Evolutionary conservation across 2,329 filamentous ascomycete species (phyloP).

Genomic region (Trichophyton mentagrophytes): DNA sequence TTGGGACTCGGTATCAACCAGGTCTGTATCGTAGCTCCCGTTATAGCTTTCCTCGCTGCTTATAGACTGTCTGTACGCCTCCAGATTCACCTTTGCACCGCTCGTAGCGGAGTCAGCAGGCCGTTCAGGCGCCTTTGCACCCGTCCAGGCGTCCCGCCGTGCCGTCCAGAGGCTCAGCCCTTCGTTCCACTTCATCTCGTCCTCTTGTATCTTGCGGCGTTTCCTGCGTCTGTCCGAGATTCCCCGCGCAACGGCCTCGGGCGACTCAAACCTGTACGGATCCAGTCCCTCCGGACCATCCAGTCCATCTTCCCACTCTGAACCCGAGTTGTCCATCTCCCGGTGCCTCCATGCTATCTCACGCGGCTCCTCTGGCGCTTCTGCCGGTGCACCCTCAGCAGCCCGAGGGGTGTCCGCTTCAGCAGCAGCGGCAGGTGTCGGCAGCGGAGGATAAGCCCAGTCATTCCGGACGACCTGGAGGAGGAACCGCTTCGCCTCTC

Average conservation of each 20-base stretch:
- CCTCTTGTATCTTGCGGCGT: constrained; percentile 45
- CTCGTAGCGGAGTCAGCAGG: not conserved
- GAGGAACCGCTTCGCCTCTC: constrained; percentile 30
- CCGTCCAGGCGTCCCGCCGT: constrained; percentile 73
- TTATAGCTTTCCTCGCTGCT: constrained; percentile 13
- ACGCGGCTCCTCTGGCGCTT: not conserved
- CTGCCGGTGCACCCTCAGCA: not conserved
- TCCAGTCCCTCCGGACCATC: constrained; percentile 10
- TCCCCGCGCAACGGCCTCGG: constrained; percentile 29
- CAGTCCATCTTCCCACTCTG: constrained; percentile 7
- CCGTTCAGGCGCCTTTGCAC: constrained; percentile 38
- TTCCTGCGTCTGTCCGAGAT: constrained; percentile 42
- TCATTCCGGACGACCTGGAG: constrained; percentile 31
- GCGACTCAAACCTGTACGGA: constrained; percentile 29
- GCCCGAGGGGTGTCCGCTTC: not conserved
- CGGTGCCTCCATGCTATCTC: constrained; percentile 14
- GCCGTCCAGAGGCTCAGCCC: constrained; percentile 69
- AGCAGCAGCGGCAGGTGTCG: too few species aligned
- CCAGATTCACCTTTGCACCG: not conserved
- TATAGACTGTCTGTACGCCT: not conserved
- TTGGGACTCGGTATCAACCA: constrained; percentile 3
- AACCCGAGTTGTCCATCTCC: constrained; percentile 13
- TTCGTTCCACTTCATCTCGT: constrained; percentile 64
- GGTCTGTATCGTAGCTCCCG: constrained; percentile 10
- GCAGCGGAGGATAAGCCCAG: constrained; percentile 24